phyloP scores from a whole-genome alignment of 257 asterid species.

The Solanum boliviense region DNA sequence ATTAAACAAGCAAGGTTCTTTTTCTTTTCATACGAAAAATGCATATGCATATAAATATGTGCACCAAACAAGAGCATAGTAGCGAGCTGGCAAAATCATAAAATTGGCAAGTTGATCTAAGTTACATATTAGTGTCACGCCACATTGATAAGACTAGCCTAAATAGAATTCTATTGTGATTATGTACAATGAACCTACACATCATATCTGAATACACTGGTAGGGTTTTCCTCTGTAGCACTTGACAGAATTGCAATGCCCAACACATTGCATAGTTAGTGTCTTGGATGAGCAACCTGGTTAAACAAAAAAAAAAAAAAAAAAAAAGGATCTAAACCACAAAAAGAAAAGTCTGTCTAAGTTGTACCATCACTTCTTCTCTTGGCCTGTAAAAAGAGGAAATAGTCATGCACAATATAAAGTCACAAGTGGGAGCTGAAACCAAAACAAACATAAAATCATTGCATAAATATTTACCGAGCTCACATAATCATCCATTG shows the following conservation, averaged over 20 bases:
- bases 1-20: background rate
- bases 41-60: background rate
- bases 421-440: background rate
- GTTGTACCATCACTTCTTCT: constrained; percentile 43
- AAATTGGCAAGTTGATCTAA: background rate
- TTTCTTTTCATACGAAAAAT: background rate
- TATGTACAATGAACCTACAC: background rate
- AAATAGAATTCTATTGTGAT: background rate
- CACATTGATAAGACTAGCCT: background rate
- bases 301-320: background rate
- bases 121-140: background rate
- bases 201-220: background rate
- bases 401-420: background rate
- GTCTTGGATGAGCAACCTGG: background rate
- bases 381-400: constrained; percentile 44
- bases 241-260: background rate
- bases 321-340: background rate
- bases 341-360: background rate
- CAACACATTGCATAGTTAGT: background rate
- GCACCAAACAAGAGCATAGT: background rate
- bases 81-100: background rate
- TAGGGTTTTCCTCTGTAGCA: background rate
- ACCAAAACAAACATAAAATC: background rate
- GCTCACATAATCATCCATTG: constrained; percentile 71
- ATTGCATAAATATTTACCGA: constrained; percentile 28